Percentiles rank a stretch among this genome's conserved stretches.
Evolutionary conservation across 1,284 basidiomycete genomes (phyloP).

Genomic region (Naganishia sp.): DNA sequence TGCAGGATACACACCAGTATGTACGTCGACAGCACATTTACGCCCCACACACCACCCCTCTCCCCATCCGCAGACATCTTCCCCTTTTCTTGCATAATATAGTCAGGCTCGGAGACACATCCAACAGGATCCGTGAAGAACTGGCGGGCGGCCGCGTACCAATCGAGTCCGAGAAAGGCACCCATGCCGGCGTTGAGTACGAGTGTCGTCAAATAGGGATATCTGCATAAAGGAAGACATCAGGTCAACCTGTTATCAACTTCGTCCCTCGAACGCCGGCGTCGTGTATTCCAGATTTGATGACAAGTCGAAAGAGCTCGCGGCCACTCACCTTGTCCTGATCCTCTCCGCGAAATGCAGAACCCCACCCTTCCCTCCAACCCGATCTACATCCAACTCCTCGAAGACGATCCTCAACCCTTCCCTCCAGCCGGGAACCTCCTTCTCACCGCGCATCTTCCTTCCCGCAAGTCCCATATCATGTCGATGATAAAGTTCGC

Average conservation of each 20-base stretch:
- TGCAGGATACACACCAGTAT: slow-evolving; percentile 62
- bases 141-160: slow-evolving; percentile 60
- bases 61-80: slow-evolving; percentile 66
- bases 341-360: slow-evolving; percentile 66
- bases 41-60: slow-evolving; percentile 79
- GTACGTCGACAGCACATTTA: slow-evolving; percentile 81
- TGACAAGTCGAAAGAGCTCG: too few species aligned
- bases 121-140: slow-evolving; percentile 58
- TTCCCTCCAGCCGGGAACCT: slow-evolving; percentile 60
- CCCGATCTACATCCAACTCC: slow-evolving; percentile 63
- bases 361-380: slow-evolving; percentile 62
- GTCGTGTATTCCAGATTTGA: neutral
- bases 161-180: slow-evolving; percentile 65
- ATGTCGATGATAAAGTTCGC: slow-evolving; percentile 61
- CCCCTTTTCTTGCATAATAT: slow-evolving; percentile 65
- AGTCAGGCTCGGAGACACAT: slow-evolving; percentile 63
- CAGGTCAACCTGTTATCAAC: slow-evolving; percentile 8
- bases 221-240: slow-evolving; percentile 56
- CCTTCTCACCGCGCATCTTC: slow-evolving; percentile 53
- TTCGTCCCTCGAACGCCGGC: neutral
- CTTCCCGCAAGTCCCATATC: slow-evolving; percentile 49
- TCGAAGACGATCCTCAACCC: slow-evolving; percentile 67
- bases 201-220: slow-evolving; percentile 77
- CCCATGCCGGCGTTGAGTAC: slow-evolving; percentile 80
- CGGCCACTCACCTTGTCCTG: slow-evolving; percentile 56